Evolutionary conservation across 1,284 basidiomycete genomes (phyloP).

Genomic region (Microbotryomycetes sp.): DNA sequence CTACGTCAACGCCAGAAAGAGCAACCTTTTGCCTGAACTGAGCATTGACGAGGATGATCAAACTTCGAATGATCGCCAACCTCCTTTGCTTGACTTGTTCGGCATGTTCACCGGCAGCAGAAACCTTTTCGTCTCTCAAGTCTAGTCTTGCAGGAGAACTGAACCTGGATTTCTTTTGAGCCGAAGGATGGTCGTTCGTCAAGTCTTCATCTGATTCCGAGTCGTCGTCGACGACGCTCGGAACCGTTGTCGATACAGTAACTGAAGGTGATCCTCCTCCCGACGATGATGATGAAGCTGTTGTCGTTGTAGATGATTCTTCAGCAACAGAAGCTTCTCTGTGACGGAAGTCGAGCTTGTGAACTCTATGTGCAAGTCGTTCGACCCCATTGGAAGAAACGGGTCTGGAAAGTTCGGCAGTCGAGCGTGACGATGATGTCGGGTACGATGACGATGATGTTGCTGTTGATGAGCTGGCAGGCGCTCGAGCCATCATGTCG

Average conservation of each 20-base stretch:
- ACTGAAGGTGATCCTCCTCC: not conserved
- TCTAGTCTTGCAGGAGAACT: not conserved
- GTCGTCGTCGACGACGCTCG: not conserved
- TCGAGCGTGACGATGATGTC: conserved; percentile 10
- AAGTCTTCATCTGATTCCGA: not conserved
- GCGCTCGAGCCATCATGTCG: not conserved
- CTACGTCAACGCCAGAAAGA: not conserved
- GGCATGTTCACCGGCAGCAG: not conserved
- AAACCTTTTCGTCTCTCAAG: no score
- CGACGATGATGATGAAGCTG: not conserved
- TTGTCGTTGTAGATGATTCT: no score
- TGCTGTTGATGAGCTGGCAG: not conserved
- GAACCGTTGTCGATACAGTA: not conserved
- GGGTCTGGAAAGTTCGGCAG: not conserved
- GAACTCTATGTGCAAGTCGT: conserved; percentile 24
- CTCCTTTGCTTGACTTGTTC: not conserved
- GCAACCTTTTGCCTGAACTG: not conserved
- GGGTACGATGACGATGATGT: conserved; percentile 9
- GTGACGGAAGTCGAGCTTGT: conserved; percentile 20
- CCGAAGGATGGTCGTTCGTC: not conserved
- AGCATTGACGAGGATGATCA: not conserved
- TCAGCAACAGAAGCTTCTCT: not conserved
- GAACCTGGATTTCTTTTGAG: not conserved
- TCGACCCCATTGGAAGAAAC: conserved; percentile 23
- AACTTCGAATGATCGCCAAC: not conserved